These are phyloP conservation scores for Salix viminalis DNA, from an alignment of 345 rosid species.

Conservation along the genomic window DNA sequence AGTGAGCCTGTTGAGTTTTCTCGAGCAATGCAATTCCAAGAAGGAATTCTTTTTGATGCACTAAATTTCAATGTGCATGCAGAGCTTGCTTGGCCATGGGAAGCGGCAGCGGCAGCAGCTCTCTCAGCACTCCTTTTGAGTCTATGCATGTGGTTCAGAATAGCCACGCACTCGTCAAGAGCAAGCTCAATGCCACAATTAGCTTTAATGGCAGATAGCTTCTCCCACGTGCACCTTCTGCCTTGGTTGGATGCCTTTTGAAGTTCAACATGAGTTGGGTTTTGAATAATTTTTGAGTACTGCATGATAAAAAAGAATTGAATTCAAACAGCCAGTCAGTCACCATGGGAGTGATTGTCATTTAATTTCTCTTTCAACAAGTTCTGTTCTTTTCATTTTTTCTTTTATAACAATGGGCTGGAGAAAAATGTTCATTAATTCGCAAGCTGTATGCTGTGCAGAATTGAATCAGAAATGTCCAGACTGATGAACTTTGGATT, in stretches of 20 bases:
- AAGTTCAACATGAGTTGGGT: slow-evolving; percentile 40
- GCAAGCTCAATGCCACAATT: slow-evolving; percentile 94
- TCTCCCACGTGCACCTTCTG: slow-evolving; percentile 98
- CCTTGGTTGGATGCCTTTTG: slow-evolving; percentile 57
- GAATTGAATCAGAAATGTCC: neutral
- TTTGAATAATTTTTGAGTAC: slow-evolving; percentile 84
- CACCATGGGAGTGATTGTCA: neutral
- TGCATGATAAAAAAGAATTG: slow-evolving; percentile 15
- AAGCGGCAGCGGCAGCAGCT: slow-evolving; percentile 60
- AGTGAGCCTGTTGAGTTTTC: slow-evolving; percentile 95
- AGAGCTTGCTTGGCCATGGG: slow-evolving; percentile 48
- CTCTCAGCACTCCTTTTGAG: slow-evolving; percentile 87
- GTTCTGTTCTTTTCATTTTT: neutral
- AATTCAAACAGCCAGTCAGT: neutral
- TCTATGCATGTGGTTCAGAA: slow-evolving; percentile 93
- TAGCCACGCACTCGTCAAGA: slow-evolving; percentile 94
- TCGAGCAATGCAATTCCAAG: slow-evolving; percentile 93
- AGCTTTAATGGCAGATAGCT: slow-evolving; percentile 94
- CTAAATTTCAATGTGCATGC: slow-evolving; percentile 47
- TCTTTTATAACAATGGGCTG: neutral
- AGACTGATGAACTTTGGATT: neutral
- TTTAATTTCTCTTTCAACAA: neutral
- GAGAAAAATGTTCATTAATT: neutral
- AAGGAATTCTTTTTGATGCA: slow-evolving; percentile 89
- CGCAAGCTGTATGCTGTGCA: neutral